Percentiles rank a stretch among this genome's conserved stretches.
These are phyloP conservation scores for Globisporangium recalcitrans DNA, from an alignment of 352 stramenopile species.

Conservation along the genomic window DNA sequence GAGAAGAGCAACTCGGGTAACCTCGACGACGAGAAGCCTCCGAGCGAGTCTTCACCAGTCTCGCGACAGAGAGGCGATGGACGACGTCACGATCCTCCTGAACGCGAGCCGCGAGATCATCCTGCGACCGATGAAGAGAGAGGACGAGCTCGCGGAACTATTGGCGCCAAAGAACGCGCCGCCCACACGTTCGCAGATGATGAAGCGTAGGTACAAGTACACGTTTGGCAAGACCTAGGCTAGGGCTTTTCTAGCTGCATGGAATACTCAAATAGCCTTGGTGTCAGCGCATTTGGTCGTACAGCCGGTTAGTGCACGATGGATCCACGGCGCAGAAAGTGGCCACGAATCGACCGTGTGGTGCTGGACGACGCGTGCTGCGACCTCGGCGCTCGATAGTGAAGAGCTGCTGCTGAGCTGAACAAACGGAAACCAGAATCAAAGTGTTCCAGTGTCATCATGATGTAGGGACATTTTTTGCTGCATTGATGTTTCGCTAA, in stretches of 20 bases:
- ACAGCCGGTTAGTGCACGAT: background rate
- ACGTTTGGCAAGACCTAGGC: slow-evolving; percentile 27
- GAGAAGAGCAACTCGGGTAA: background rate
- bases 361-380: slow-evolving; percentile 24
- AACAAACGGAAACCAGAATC: no score
- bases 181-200: slow-evolving; percentile 46
- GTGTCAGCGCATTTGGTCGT: background rate
- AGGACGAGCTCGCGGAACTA: slow-evolving; percentile 15
- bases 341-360: slow-evolving; percentile 38
- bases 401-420: slow-evolving; percentile 17
- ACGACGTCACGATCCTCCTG: slow-evolving; percentile 48
- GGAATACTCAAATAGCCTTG: background rate
- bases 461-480: slow-evolving; percentile 5
- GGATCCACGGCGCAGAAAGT: background rate
- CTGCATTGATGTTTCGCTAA: no score
- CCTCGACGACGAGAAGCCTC: background rate
- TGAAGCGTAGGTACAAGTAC: slow-evolving; percentile 46
- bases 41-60: no score
- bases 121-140: slow-evolving; percentile 26
- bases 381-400: slow-evolving; percentile 1
- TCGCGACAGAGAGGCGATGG: background rate
- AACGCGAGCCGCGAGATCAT: slow-evolving; percentile 41
- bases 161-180: background rate
- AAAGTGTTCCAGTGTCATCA: slow-evolving; percentile 5
- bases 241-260: background rate